These are phyloP conservation scores for Extremus antarcticus DNA, from an alignment of 495 filamentous ascomycete genomes.

Conservation along the genomic window DNA sequence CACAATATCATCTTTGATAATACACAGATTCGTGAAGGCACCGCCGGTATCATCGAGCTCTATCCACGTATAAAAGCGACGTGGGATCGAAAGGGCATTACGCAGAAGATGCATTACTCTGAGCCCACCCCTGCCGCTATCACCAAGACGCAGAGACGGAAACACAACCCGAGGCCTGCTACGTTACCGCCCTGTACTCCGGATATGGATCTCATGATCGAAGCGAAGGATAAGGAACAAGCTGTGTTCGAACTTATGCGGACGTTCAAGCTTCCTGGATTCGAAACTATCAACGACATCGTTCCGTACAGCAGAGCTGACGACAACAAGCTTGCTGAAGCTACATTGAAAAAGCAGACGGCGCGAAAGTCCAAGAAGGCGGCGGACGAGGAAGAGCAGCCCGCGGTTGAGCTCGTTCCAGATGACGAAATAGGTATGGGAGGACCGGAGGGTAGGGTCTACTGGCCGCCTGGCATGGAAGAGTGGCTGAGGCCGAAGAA, in stretches of 20 bases:
- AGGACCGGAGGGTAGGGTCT: constrained; percentile 72
- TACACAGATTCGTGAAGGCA: constrained; percentile 67
- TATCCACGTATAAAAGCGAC: constrained; percentile 68
- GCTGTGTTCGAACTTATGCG: constrained; percentile 91
- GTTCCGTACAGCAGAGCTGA: constrained; percentile 66
- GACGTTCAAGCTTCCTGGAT: constrained; percentile 70
- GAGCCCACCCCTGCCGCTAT: constrained; percentile 67
- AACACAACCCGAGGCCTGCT: constrained; percentile 67
- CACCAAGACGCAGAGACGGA: constrained; percentile 63
- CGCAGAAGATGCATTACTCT: constrained; percentile 92
- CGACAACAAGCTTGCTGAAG: constrained; percentile 55
- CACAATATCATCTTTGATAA: constrained; percentile 86
- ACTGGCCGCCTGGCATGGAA: constrained; percentile 84
- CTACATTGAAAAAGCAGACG: constrained; percentile 40
- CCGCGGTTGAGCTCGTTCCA: constrained; percentile 33
- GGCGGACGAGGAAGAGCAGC: constrained; percentile 34
- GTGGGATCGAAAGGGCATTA: constrained; percentile 79
- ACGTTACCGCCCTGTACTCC: constrained; percentile 71
- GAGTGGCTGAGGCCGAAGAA: constrained; percentile 80
- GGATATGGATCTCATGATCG: constrained; percentile 93
- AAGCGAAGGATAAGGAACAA: constrained; percentile 97
- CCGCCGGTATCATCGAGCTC: constrained; percentile 63
- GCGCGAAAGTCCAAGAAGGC: constrained; percentile 37
- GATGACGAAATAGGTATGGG: constrained; percentile 80
- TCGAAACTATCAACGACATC: constrained; percentile 64